Conservation (phyloP, 257 asterid species). For the Przewalskia tangutica region DNA sequence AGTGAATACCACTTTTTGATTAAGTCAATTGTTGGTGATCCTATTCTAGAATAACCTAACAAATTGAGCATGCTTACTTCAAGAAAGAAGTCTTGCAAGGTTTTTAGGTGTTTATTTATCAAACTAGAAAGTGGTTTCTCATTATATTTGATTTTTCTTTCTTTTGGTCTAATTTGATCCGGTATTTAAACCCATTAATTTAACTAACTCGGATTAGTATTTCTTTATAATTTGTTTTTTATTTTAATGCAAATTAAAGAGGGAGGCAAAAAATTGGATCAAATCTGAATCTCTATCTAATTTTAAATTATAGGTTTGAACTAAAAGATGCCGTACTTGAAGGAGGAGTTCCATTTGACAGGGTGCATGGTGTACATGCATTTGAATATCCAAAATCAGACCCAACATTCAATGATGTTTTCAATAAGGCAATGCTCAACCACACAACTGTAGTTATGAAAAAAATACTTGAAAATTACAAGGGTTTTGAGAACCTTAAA, state of each 20-base stretch:
- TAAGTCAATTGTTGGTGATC: not conserved
- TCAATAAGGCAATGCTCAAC: conserved; percentile 25
- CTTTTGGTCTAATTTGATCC: no score
- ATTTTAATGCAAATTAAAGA: no score
- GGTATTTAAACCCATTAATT: no score
- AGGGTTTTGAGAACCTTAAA: conserved; percentile 24
- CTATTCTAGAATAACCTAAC: not conserved
- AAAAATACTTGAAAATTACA: conserved; percentile 18
- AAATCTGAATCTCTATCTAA: not conserved
- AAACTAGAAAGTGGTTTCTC: no score
- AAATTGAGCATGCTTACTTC: no score
- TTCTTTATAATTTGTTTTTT: no score
- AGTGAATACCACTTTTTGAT: no score
- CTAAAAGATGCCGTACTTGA: conserved; percentile 24
- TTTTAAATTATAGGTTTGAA: conserved; percentile 13
- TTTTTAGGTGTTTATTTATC: no score
- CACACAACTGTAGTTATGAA: conserved; percentile 17
- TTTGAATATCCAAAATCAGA: conserved; percentile 17
- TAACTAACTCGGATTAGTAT: no score
- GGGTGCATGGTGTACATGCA: conserved; percentile 22
- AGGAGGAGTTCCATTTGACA: conserved; percentile 29
- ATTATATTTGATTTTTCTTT: no score
- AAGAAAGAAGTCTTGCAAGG: not conserved
- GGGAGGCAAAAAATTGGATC: not conserved
- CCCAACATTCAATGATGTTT: conserved; percentile 16